Evolutionary conservation across 495 filamentous ascomycete genomes (phyloP), one percentile per base, ranked within the genome.

Genomic region (Sphaerosporella brunnea): DNA sequence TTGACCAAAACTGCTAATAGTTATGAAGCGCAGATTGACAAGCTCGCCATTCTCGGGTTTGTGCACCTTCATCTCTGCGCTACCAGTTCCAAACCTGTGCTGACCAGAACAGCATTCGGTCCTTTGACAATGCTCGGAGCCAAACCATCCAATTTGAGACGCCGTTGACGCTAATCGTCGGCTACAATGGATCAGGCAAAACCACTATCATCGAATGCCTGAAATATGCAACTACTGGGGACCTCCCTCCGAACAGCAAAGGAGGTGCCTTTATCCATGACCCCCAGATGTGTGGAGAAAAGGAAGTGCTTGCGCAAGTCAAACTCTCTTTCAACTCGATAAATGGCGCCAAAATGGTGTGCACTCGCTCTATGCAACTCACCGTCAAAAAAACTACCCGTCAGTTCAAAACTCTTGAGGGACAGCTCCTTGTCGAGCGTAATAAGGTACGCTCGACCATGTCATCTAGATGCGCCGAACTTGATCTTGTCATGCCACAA

Each of bases 191-290:
- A 47, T 94, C 87, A 7, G 90, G 92, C 36, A 97, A 97, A 67
- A 97, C 90, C 37, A 96, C 92, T 37, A 93, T 97, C 62, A 96
- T 97, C 65, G 90, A 97, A 63, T 94, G 90, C 60, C 84, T 97
- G 55, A 95, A 95, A 61, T 97, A 93, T 79, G 87, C 81, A 36
- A 94, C 92, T 25, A 95, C 86, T 10, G 90, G 90, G 43, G 80
- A 93, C 51, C 71, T 93, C 1, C 90, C 90, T 20, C 86, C 87
- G 23, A 94, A 94, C 67, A 90, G 80, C 68, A 85, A 80, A 60
- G 81, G 84, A 30, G 90, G 88, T 23, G 88, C 92, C 40, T 97
- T 96, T 61, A 85, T 97, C 46, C 87, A 96, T 62, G 90, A 97
- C 53, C 90, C 92, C 8, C 59, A 82, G 75, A 71, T 95, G 45